These are phyloP conservation scores for Aspergillus fijiensis DNA, from an alignment of 2,329 filamentous ascomycete species.

Conservation along the genomic window DNA sequence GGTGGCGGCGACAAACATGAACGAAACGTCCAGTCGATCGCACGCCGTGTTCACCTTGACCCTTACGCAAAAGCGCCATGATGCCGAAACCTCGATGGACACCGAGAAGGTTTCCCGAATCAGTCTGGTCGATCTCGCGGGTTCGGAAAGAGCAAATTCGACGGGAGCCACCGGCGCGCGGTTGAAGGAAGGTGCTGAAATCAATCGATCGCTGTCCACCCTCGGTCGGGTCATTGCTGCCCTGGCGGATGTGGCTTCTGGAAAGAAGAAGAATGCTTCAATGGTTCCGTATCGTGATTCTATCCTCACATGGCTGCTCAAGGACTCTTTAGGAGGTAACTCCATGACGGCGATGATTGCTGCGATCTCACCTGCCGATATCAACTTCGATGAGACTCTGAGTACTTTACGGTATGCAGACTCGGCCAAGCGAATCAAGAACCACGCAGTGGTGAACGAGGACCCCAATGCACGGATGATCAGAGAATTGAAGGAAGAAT, in stretches of 20 bases:
- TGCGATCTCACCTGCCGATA: slow-evolving; percentile 95
- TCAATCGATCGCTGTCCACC: slow-evolving; percentile 94
- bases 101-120: slow-evolving; percentile 98
- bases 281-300: slow-evolving; percentile 97
- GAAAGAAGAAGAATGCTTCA: slow-evolving; percentile 70
- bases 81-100: slow-evolving; percentile 91
- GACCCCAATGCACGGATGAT: slow-evolving; percentile 99
- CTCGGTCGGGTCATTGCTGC: slow-evolving; percentile 96
- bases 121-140: slow-evolving; percentile 93
- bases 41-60: slow-evolving; percentile 98
- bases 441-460: slow-evolving; percentile 98
- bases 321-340: slow-evolving; percentile 95
- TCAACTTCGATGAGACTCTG: slow-evolving; percentile 97
- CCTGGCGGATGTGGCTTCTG: slow-evolving; percentile 82
- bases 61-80: slow-evolving; percentile 87
- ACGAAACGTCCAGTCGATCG: slow-evolving; percentile 96
- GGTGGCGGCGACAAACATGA: slow-evolving; percentile 99
- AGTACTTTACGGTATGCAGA: slow-evolving; percentile 95
- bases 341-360: slow-evolving; percentile 99
- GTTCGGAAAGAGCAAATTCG: slow-evolving; percentile 94
- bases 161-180: slow-evolving; percentile 94
- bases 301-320: slow-evolving; percentile 91
- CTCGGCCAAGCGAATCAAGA: slow-evolving; percentile 98
- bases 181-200: slow-evolving; percentile 95
- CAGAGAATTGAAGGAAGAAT: slow-evolving; percentile 91